Evolutionary conservation across 352 stramenopile genomes (phyloP).

Genomic region (Phytophthora cactorum): DNA sequence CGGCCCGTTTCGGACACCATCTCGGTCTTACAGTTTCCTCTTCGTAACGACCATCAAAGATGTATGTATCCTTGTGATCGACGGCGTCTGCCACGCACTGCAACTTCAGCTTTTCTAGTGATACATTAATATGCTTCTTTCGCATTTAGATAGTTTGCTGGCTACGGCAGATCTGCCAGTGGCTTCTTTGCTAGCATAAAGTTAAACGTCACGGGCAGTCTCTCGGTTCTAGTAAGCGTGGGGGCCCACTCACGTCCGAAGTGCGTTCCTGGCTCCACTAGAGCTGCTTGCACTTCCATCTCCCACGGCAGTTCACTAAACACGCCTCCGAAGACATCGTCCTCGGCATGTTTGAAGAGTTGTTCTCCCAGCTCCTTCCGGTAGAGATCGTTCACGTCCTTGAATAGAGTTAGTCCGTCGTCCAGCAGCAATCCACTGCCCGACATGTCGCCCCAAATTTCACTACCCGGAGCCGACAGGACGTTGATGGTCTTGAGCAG

Average conservation of each 20-base stretch:
- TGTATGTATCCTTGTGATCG: no score
- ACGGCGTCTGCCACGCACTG: no score
- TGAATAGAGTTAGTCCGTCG: slow-evolving; percentile 25
- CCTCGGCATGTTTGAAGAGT: slow-evolving; percentile 55
- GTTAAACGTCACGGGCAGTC: slow-evolving; percentile 26
- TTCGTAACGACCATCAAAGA: slow-evolving; percentile 17
- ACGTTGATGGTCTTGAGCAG: slow-evolving; percentile 61
- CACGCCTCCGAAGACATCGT: slow-evolving; percentile 50
- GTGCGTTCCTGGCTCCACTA: slow-evolving; percentile 34
- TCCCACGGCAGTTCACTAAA: slow-evolving; percentile 54
- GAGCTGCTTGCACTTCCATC: slow-evolving; percentile 39
- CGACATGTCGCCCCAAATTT: slow-evolving; percentile 58
- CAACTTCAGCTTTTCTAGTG: background rate
- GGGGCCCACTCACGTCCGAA: slow-evolving; percentile 56
- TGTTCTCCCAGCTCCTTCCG: slow-evolving; percentile 47
- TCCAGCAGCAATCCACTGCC: slow-evolving; percentile 31
- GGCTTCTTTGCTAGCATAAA: slow-evolving; percentile 41
- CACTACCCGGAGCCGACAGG: slow-evolving; percentile 49
- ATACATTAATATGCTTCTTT: slow-evolving; percentile 38
- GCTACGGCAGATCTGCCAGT: slow-evolving; percentile 13
- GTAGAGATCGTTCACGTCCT: slow-evolving; percentile 47
- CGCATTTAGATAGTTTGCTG: slow-evolving; percentile 28
- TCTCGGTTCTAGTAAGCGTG: slow-evolving; percentile 13
- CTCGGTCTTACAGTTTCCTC: background rate
- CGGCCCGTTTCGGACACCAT: slow-evolving; percentile 3